Percentiles rank a stretch among this genome's conserved stretches.
These are phyloP conservation scores for Aspergillus pseudoviridinutans DNA, from an alignment of 2,329 filamentous ascomycete species.

Conservation along the genomic window DNA sequence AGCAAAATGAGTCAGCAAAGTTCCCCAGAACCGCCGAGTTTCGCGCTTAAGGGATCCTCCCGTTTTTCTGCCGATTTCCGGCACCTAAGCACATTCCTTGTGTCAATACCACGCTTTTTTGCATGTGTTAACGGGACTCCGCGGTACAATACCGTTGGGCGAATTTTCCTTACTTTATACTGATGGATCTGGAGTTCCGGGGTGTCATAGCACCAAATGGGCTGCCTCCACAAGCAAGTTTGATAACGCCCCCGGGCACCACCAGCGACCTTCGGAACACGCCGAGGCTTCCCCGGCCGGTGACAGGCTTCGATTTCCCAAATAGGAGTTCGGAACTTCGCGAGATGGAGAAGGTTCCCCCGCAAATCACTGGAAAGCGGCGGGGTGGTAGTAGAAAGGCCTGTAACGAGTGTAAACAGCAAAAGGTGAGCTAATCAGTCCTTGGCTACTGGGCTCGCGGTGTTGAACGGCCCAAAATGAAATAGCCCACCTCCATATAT, in stretches of 20 bases:
- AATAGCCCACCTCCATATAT: not conserved
- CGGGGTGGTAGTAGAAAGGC: slow-evolving; percentile 47
- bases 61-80: slow-evolving; percentile 38
- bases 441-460: not conserved
- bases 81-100: slow-evolving; percentile 23
- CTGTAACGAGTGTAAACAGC: slow-evolving; percentile 65
- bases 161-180: slow-evolving; percentile 21
- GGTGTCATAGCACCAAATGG: slow-evolving; percentile 33
- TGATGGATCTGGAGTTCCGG: slow-evolving; percentile 36
- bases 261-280: slow-evolving; percentile 34
- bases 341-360: slow-evolving; percentile 39
- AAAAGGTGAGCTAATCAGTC: slow-evolving; percentile 51
- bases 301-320: slow-evolving; percentile 27
- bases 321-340: slow-evolving; percentile 30
- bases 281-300: slow-evolving; percentile 28
- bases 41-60: slow-evolving; percentile 17
- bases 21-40: slow-evolving; percentile 22
- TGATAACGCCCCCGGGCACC: slow-evolving; percentile 25
- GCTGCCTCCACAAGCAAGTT: slow-evolving; percentile 20
- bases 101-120: slow-evolving; percentile 19
- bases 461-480: not conserved
- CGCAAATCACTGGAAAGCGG: slow-evolving; percentile 45
- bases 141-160: slow-evolving; percentile 27
- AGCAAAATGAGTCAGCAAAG: slow-evolving; percentile 12
- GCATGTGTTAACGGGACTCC: slow-evolving; percentile 19